Evolutionary conservation across 140 eudicot genomes (phyloP).

Genomic region (Cichorium intybus): DNA sequence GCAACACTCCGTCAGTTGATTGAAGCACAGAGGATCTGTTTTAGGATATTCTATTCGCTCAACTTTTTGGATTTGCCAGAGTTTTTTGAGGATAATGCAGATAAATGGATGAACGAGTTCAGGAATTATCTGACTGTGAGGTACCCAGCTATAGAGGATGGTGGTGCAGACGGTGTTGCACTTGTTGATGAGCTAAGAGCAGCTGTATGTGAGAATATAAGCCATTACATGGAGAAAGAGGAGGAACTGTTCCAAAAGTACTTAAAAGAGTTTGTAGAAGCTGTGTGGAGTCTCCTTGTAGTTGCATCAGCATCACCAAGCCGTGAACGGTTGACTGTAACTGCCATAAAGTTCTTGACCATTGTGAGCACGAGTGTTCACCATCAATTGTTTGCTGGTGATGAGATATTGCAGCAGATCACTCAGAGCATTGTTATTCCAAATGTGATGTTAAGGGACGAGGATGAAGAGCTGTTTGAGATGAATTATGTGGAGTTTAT

Average conservation of each 20-base stretch:
- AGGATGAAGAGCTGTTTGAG: too few relatives aligned
- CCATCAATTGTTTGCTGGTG: conserved; percentile 68
- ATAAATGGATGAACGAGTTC: conserved; percentile 77
- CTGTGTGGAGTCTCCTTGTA: conserved; percentile 73
- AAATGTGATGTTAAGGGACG: too few relatives aligned
- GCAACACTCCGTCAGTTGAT: conserved; percentile 42
- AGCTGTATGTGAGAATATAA: conserved; percentile 84
- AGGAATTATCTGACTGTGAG: conserved; percentile 54
- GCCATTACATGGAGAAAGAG: conserved; percentile 72
- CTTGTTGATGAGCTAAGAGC: conserved; percentile 74
- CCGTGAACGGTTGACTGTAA: conserved; percentile 71
- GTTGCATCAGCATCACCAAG: conserved; percentile 57
- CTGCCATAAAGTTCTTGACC: conserved; percentile 74
- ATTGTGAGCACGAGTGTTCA: conserved; percentile 74
- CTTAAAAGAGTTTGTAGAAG: conserved; percentile 66
- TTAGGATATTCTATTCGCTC: conserved; percentile 78
- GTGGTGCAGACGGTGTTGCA: conserved; percentile 65
- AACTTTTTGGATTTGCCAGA: conserved; percentile 83
- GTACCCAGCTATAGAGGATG: conserved; percentile 59
- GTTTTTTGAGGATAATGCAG: conserved; percentile 79
- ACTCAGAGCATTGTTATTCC: too few relatives aligned
- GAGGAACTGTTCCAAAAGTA: conserved; percentile 64
- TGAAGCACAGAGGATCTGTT: conserved; percentile 84
- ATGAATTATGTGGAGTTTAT: too few relatives aligned
- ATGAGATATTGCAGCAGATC: conserved; percentile 65